Evolutionary conservation across 2,329 filamentous ascomycete species (phyloP).

Genomic region (Hymenoscyphus fraxineus): DNA sequence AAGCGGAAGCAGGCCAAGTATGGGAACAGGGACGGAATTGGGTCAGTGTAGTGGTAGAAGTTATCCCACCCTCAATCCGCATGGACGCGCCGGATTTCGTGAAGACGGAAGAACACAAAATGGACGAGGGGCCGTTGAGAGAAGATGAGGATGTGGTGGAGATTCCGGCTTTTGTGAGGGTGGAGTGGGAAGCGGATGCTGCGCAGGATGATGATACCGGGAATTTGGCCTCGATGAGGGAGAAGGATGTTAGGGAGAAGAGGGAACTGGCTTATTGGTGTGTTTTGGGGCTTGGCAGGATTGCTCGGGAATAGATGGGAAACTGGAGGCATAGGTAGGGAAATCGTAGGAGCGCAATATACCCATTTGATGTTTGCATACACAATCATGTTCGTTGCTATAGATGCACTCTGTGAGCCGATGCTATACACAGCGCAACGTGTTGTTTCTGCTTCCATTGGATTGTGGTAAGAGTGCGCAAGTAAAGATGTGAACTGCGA

Average conservation of each 20-base stretch:
- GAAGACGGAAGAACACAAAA: slow-evolving; percentile 35
- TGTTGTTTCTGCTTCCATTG: too few species aligned
- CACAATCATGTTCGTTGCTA: neutral
- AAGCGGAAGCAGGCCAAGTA: slow-evolving; percentile 87
- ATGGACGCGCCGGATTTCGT: slow-evolving; percentile 24
- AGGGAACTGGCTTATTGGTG: slow-evolving; percentile 94
- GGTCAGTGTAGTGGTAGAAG: slow-evolving; percentile 90
- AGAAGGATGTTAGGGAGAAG: slow-evolving; percentile 67
- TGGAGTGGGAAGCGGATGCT: slow-evolving; percentile 80
- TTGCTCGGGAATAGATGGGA: slow-evolving; percentile 49
- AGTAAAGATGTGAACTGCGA: too few species aligned
- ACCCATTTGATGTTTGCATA: slow-evolving; percentile 30
- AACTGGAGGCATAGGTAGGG: neutral
- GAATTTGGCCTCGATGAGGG: slow-evolving; percentile 40
- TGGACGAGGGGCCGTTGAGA: slow-evolving; percentile 45
- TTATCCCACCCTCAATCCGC: slow-evolving; percentile 56
- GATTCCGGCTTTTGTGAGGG: slow-evolving; percentile 88
- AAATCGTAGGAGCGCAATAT: slow-evolving; percentile 22
- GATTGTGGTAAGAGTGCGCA: too few species aligned
- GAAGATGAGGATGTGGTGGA: slow-evolving; percentile 67
- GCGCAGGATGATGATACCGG: slow-evolving; percentile 55
- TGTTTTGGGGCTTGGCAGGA: slow-evolving; percentile 81
- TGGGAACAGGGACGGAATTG: slow-evolving; percentile 93
- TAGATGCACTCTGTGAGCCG: neutral
- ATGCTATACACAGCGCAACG: too few species aligned